These are phyloP conservation scores for Solanum appendiculatum DNA, from an alignment of 257 asterid species.

Conservation along the genomic window DNA sequence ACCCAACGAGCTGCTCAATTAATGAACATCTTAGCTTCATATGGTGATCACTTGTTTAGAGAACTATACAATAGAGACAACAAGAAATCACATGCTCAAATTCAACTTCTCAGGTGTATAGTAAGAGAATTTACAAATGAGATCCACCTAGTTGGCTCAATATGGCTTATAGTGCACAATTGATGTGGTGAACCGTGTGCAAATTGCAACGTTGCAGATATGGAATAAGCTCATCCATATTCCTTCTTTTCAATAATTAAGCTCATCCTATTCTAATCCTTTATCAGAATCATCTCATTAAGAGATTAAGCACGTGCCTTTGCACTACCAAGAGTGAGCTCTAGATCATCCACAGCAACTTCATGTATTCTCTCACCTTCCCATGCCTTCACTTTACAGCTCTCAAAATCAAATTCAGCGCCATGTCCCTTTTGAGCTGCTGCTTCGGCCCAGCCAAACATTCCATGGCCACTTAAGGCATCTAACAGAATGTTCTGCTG, in stretches of 20 bases:
- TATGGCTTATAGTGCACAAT: neutral
- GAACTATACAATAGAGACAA: neutral
- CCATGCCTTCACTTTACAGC: constrained; percentile 5
- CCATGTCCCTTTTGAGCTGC: neutral
- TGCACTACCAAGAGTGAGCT: constrained; percentile 6
- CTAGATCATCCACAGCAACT: constrained; percentile 8
- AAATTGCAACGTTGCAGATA: neutral
- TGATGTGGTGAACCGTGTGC: neutral
- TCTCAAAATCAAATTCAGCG: neutral
- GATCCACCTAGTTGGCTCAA: neutral
- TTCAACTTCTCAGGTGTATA: neutral
- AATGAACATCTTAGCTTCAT: neutral
- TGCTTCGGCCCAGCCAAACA: neutral
- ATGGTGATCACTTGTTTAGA: neutral
- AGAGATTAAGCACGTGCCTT: neutral
- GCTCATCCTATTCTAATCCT: neutral
- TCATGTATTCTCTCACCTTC: constrained; percentile 10
- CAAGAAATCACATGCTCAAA: neutral
- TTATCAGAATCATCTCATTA: neutral
- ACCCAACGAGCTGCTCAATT: neutral
- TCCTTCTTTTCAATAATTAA: neutral
- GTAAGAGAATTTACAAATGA: neutral
- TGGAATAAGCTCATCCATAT: neutral
- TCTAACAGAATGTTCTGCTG: constrained; percentile 13
- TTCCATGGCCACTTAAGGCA: constrained; percentile 3